Evolutionary conservation across 345 rosid species (phyloP).

Genomic region (Trapa incisa): DNA sequence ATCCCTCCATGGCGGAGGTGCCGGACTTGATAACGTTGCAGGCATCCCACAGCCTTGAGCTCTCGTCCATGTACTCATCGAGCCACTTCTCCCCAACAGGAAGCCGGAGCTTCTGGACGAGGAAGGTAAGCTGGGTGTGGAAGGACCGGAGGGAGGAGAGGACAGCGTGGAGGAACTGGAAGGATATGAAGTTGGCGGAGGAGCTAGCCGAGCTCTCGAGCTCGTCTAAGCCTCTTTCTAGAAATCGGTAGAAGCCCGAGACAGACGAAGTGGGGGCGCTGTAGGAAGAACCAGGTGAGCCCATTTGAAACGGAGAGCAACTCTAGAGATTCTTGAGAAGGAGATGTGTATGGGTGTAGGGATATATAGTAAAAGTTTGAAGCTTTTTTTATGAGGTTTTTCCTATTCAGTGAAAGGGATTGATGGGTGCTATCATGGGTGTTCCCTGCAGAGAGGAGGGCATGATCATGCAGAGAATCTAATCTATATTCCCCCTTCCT

Average conservation of each 20-base stretch:
- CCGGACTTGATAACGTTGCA: conserved; percentile 38
- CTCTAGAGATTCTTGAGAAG: not conserved
- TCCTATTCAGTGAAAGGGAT: conserved; percentile 1
- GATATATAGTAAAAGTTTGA: not conserved
- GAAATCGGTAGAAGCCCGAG: conserved; percentile 35
- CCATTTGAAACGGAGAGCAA: conserved; percentile 17
- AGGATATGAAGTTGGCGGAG: conserved; percentile 32
- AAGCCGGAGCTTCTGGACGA: conserved; percentile 48
- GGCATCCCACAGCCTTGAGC: conserved; percentile 56
- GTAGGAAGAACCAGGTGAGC: conserved; percentile 19
- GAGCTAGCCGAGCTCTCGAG: conserved; percentile 24
- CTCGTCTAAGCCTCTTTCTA: conserved; percentile 33
- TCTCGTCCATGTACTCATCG: conserved; percentile 67
- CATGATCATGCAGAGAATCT: conserved; percentile 43
- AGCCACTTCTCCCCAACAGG: conserved; percentile 62
- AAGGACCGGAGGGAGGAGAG: conserved; percentile 33
- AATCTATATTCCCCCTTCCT: conserved; percentile 11
- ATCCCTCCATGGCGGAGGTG: conserved; percentile 30
- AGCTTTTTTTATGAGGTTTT: not conserved
- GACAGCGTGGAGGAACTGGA: conserved; percentile 31
- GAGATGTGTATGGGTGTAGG: not conserved
- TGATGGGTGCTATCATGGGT: conserved; percentile 47
- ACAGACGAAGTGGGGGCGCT: conserved; percentile 19
- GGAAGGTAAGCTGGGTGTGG: conserved; percentile 37
- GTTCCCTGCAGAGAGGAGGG: conserved; percentile 40